Conservation (phyloP, 257 asterid genomes). For the Phtheirospermum japonicum region DNA sequence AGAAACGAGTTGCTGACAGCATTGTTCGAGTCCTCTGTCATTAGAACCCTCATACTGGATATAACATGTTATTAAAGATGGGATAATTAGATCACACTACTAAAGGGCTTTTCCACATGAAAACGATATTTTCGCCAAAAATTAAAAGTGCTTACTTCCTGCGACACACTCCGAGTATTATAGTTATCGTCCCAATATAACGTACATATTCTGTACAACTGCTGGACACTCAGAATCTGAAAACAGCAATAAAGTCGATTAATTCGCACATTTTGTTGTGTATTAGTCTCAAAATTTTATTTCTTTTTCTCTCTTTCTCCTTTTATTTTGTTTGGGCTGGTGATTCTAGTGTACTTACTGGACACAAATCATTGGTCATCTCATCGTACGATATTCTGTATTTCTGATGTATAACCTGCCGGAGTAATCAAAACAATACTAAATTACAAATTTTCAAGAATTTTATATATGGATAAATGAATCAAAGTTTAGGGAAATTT, state of each 20-base stretch:
- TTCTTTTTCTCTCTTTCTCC: too few relatives aligned
- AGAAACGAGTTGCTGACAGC: conserved; percentile 72
- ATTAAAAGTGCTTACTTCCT: conserved; percentile 39
- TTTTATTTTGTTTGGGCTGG: too few relatives aligned
- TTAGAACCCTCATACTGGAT: conserved; percentile 65
- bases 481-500: too few relatives aligned
- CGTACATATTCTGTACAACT: conserved; percentile 73
- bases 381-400: conserved; percentile 1
- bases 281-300: too few relatives aligned
- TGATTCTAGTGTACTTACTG: too few relatives aligned
- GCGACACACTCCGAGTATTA: conserved; percentile 77
- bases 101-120: background rate
- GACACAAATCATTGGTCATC: too few relatives aligned
- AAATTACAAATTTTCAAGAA: too few relatives aligned
- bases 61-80: conserved; percentile 35
- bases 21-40: conserved; percentile 77
- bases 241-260: too few relatives aligned
- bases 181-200: conserved; percentile 91
- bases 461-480: too few relatives aligned
- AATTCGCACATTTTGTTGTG: too few relatives aligned
- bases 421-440: background rate
- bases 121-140: background rate
- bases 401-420: conserved; percentile 10
- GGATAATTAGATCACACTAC: conserved; percentile 14
- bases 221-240: conserved; percentile 77